phyloP scores from a whole-genome alignment of 2,329 filamentous ascomycete genomes.

The Coniochaeta sp. region DNA sequence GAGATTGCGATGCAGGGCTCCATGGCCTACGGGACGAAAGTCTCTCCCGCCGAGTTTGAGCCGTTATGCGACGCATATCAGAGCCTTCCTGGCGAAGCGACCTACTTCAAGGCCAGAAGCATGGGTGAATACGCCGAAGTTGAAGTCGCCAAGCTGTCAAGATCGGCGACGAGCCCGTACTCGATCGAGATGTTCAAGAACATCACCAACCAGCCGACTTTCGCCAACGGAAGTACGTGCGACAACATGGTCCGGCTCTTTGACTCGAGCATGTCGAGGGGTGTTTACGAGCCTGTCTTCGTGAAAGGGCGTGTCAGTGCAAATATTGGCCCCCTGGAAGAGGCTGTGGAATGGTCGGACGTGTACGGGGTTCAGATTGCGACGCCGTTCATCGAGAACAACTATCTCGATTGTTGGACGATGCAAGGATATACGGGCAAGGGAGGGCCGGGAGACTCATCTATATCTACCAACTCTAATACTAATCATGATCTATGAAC shows the following conservation, averaged over 20 bases:
- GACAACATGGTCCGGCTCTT: slow-evolving; percentile 26
- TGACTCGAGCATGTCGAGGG: slow-evolving; percentile 19
- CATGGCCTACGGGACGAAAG: slow-evolving; percentile 35
- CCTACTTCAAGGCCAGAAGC: slow-evolving; percentile 14
- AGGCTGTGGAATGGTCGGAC: neutral
- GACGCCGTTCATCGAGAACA: slow-evolving; percentile 1
- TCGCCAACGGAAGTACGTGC: slow-evolving; percentile 37
- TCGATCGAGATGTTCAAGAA: slow-evolving; percentile 37
- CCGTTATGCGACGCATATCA: slow-evolving; percentile 41
- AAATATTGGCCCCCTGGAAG: slow-evolving; percentile 14
- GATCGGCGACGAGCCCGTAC: slow-evolving; percentile 17
- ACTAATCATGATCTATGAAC: neutral
- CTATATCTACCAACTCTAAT: neutral
- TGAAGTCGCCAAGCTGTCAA: slow-evolving; percentile 11
- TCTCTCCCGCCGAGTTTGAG: slow-evolving; percentile 33
- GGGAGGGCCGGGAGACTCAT: neutral
- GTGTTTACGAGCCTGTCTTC: slow-evolving; percentile 13
- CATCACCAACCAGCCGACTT: slow-evolving; percentile 48
- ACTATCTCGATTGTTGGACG: neutral
- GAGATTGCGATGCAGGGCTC: slow-evolving; percentile 35
- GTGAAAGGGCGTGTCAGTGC: slow-evolving; percentile 17
- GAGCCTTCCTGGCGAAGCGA: slow-evolving; percentile 16
- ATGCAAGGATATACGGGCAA: neutral
- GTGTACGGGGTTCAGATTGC: neutral
- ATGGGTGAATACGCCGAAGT: slow-evolving; percentile 19